Conservation (phyloP, 1,139 yeast genomes). For the Yamadazyma dendronema region DNA sequence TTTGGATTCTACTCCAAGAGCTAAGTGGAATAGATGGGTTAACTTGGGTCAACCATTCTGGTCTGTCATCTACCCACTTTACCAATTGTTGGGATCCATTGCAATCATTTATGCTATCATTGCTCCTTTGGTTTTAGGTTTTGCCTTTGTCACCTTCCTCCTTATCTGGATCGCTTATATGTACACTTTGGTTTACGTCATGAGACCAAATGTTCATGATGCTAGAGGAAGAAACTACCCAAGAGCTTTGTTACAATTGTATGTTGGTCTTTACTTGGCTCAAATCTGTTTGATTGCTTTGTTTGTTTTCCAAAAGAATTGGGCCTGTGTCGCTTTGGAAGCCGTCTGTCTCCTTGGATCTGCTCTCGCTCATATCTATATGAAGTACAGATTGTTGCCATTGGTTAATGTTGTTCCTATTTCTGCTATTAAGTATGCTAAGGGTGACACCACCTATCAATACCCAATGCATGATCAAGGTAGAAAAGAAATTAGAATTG, state of each 20-base stretch:
- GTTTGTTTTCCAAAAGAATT: slow-evolving; percentile 66
- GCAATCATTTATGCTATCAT: slow-evolving; percentile 41
- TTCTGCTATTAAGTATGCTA: slow-evolving; percentile 61
- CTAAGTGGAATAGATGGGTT: slow-evolving; percentile 46
- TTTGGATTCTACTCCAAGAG: slow-evolving; percentile 47
- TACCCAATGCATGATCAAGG: slow-evolving; percentile 67
- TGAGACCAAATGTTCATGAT: slow-evolving; percentile 52
- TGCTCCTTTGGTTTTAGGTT: slow-evolving; percentile 47
- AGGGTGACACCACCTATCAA: slow-evolving; percentile 49
- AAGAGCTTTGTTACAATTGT: slow-evolving; percentile 61
- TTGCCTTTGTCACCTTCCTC: slow-evolving; percentile 43
- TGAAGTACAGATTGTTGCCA: slow-evolving; percentile 58
- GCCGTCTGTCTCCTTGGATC: slow-evolving; percentile 52
- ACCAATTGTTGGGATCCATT: slow-evolving; percentile 39
- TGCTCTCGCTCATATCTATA: slow-evolving; percentile 52
- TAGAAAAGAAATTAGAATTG: slow-evolving; percentile 49
- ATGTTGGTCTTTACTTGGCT: slow-evolving; percentile 64
- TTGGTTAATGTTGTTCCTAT: slow-evolving; percentile 71
- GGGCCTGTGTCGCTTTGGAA: slow-evolving; percentile 73
- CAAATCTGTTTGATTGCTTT: slow-evolving; percentile 65
- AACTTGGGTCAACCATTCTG: slow-evolving; percentile 44
- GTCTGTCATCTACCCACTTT: slow-evolving; percentile 40
- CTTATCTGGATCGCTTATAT: slow-evolving; percentile 61
- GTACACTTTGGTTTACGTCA: slow-evolving; percentile 54
- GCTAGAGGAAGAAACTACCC: slow-evolving; percentile 68